Evolutionary conservation across 768 basidiomycete species (phyloP), one percentile per base, ranked within the genome.

Genomic region (Leccinum sublutescens): DNA sequence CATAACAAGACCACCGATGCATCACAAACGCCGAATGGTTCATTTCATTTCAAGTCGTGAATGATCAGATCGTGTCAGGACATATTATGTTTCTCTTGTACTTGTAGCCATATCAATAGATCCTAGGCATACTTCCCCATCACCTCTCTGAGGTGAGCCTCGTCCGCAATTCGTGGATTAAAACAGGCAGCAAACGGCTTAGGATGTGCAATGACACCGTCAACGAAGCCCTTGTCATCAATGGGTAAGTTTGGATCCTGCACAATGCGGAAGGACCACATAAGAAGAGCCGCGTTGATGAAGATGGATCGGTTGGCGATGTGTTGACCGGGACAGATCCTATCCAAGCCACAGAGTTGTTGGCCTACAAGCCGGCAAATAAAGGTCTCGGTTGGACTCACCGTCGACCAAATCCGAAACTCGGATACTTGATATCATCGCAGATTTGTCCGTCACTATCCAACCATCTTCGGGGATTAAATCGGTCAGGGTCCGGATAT

Each of bases 271-370:
- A 89, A 89, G 0, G 86, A 82, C 85, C 87, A 89, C 34, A 87
- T 70, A 2, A 85, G 72, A 14, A 87, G 76, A 0, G 85, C 85
- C 0, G 84, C 80, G 58, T 86, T 89, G 62, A 89, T 75, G 64
- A 86, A 87, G 2, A 89, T 71, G 7, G 87, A 89, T 5, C 85
- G 80, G 71, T 74, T 70, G 19, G 71, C 87, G 33, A 89, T 80
- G 67, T 86, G 80, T 64, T 83, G 81, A 0, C 87, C 87, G 0
- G 86, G 86, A 59, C 87, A 89, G 5, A 87, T 77, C n/a, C 86
- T 82, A 17, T 5, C n/a, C 11, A 21, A 55, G 27, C 12, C 14
- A 34, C 31, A 50, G 40, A 43, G 1, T 15, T 38, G 15, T 60
- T 15, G 48, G 62, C 29, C 11, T 3, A 21, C 23, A 19, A 19